A percentile compares a stretch with the other conserved stretches of the same genome.
Evolutionary conservation across 108 stramenopile species (phyloP).

Genomic region (Fragilaria radians): DNA sequence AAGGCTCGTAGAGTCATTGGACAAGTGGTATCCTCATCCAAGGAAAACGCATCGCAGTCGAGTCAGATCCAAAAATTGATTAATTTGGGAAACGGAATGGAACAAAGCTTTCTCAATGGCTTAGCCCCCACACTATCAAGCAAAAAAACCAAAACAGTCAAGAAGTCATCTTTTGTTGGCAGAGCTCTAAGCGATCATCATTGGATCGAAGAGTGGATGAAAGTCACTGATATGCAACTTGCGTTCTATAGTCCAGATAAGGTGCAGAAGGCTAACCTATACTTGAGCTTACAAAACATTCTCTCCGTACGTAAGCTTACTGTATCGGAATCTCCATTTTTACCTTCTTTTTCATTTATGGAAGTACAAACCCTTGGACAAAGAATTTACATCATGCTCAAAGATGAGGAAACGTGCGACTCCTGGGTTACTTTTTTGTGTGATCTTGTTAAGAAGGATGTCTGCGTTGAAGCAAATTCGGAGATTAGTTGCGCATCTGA

Average conservation of each 20-base stretch:
- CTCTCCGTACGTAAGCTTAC: constrained; percentile 16
- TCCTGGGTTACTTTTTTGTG: constrained; percentile 14
- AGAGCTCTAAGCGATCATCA: constrained; percentile 58
- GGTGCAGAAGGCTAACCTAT: constrained; percentile 20
- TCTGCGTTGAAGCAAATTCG: background rate
- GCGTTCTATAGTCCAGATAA: constrained; percentile 43
- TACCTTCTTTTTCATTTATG: constrained; percentile 32
- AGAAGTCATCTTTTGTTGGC: constrained; percentile 21
- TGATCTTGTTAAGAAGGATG: background rate
- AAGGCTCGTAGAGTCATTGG: constrained; percentile 24
- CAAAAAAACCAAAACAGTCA: background rate
- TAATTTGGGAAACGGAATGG: background rate
- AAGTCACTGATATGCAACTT: constrained; percentile 18
- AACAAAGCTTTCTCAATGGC: constrained; percentile 2
- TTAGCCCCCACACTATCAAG: background rate
- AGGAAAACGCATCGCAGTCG: background rate
- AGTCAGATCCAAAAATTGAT: background rate
- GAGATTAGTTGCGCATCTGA: background rate
- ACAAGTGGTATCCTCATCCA: constrained; percentile 3
- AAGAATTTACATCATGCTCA: constrained; percentile 52
- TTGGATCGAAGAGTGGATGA: constrained; percentile 57
- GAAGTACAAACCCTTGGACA: constrained; percentile 47
- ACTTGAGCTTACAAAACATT: constrained; percentile 27
- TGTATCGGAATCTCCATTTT: constrained; percentile 14
- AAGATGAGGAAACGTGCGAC: constrained; percentile 15